Evolutionary conservation across 1,284 basidiomycete species (phyloP).

Genomic region (Pascua guehoae): DNA sequence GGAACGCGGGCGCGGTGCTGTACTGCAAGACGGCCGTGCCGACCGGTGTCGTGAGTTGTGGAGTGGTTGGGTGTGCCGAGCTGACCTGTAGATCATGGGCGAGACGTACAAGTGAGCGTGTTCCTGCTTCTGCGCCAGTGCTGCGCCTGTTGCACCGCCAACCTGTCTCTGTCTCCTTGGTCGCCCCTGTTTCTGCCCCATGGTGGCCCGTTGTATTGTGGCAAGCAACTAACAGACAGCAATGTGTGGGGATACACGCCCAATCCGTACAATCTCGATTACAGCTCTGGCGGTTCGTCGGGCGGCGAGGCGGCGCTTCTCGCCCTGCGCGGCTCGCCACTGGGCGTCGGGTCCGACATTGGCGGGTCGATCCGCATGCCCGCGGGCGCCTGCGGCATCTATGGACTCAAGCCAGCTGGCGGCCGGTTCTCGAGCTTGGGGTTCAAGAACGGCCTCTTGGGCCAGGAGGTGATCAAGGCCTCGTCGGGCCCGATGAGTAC

Average conservation of each 20-base stretch:
- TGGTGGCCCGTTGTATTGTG: no score
- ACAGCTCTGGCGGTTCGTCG: constrained; percentile 41
- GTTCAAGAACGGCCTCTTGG: constrained; percentile 60
- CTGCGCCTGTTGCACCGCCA: no score
- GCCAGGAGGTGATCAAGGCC: constrained; percentile 64
- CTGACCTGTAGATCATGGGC: constrained; percentile 24
- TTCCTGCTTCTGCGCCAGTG: no score
- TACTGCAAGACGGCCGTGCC: constrained; percentile 28
- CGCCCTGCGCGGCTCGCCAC: constrained; percentile 34
- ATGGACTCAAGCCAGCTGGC: constrained; percentile 11
- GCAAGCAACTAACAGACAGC: background rate
- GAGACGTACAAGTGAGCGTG: constrained; percentile 16
- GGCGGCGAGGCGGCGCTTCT: constrained; percentile 51
- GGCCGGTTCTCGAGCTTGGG: constrained; percentile 33
- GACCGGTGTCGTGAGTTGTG: constrained; percentile 11
- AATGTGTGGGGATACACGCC: constrained; percentile 29
- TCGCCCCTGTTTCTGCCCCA: no score
- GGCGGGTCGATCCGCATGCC: constrained; percentile 58
- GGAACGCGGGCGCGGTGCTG: constrained; percentile 24
- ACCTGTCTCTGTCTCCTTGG: no score
- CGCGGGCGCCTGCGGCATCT: constrained; percentile 14
- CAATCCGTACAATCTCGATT: constrained; percentile 46
- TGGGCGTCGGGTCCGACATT: constrained; percentile 50
- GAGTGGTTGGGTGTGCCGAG: background rate
- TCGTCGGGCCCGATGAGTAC: constrained; percentile 65